Percentiles rank a stretch among this genome's conserved stretches.
Conservation (phyloP, 2,329 filamentous ascomycete species). For the Pseudocercospora cruenta region DNA sequence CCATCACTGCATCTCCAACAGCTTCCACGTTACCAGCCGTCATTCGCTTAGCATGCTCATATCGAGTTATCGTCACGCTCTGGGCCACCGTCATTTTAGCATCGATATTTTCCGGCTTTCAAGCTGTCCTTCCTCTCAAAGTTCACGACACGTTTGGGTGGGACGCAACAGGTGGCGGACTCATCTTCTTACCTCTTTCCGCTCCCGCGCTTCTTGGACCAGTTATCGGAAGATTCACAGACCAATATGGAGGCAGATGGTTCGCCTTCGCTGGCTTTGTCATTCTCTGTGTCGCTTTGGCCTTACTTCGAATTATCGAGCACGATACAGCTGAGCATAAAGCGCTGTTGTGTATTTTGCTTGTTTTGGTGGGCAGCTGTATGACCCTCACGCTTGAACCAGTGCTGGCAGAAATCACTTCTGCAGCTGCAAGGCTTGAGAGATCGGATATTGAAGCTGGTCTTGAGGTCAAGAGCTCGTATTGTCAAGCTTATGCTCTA, state of each 20-base stretch:
- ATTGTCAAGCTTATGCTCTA: constrained; percentile 59
- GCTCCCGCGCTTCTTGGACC: constrained; percentile 30
- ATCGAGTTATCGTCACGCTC: constrained; percentile 26
- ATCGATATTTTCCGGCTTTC: constrained; percentile 25
- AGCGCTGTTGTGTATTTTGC: constrained; percentile 24
- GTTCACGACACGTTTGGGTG: constrained; percentile 27
- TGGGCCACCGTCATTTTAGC: constrained; percentile 30
- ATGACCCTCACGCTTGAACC: constrained; percentile 28
- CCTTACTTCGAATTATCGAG: constrained; percentile 25
- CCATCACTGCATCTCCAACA: background rate
- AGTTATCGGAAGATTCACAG: constrained; percentile 25
- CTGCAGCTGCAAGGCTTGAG: constrained; percentile 23
- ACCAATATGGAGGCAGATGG: constrained; percentile 28
- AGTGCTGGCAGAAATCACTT: constrained; percentile 28
- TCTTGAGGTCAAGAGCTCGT: constrained; percentile 20
- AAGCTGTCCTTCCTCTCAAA: constrained; percentile 28
- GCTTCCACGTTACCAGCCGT: constrained; percentile 19
- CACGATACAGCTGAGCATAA: constrained; percentile 21
- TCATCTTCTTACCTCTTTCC: constrained; percentile 32
- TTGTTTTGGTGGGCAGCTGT: constrained; percentile 24
- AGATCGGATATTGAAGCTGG: constrained; percentile 14
- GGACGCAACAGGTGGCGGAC: constrained; percentile 25
- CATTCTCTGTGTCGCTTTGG: constrained; percentile 17
- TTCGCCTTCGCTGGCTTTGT: constrained; percentile 25
- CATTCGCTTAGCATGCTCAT: constrained; percentile 25